Conservation (phyloP, 768 basidiomycete genomes). For the Russula brevipes region DNA sequence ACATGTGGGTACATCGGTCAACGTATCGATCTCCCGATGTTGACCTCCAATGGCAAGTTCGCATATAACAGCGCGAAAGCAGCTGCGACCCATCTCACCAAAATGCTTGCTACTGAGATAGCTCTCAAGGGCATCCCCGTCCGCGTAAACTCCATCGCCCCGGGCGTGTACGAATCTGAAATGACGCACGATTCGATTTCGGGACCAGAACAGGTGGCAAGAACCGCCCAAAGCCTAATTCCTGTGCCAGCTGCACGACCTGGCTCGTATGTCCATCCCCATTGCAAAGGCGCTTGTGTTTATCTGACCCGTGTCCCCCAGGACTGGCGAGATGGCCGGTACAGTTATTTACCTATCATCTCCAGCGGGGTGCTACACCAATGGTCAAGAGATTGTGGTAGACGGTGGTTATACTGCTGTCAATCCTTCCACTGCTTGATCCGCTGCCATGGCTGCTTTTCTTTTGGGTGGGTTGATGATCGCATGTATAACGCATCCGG, state of each 20-base stretch:
- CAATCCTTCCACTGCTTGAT: constrained; percentile 53
- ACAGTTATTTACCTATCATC: constrained; percentile 73
- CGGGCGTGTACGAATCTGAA: constrained; percentile 71
- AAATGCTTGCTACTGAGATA: constrained; percentile 70
- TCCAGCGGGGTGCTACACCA: constrained; percentile 64
- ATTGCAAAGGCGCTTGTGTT: background rate
- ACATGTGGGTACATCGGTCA: constrained; percentile 48
- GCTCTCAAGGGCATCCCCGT: constrained; percentile 62
- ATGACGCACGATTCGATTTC: constrained; percentile 57
- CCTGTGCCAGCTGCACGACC: constrained; percentile 58
- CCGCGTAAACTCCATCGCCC: constrained; percentile 67
- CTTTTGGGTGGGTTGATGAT: background rate
- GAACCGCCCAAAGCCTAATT: constrained; percentile 52
- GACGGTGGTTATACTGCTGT: constrained; percentile 73
- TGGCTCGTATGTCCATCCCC: constrained; percentile 53
- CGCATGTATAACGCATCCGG: background rate
- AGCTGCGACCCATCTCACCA: constrained; percentile 70
- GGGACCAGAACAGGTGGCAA: constrained; percentile 44
- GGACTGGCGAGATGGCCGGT: constrained; percentile 70
- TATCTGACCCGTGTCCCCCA: constrained; percentile 28
- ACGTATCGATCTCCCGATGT: background rate
- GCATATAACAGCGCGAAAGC: constrained; percentile 79
- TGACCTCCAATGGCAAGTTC: constrained; percentile 45
- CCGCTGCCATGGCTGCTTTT: background rate
- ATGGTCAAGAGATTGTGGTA: constrained; percentile 72